Conservation (phyloP, 805 yeast genomes). For the Candida nonsorbophila region DNA sequence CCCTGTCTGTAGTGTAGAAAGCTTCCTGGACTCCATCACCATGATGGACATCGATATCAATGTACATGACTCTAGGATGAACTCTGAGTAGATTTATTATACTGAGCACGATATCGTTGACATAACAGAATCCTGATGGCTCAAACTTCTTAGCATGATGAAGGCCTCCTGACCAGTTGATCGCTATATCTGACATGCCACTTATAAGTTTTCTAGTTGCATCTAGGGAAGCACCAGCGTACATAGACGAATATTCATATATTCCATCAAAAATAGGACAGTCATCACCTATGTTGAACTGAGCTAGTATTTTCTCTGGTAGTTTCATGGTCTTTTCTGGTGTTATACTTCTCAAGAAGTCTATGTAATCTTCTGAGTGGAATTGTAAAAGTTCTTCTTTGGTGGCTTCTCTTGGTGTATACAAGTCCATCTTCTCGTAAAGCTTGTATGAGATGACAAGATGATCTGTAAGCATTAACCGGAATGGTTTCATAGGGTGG, state of each 20-base stretch:
- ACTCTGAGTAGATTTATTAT: constrained; percentile 79
- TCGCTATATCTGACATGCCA: constrained; percentile 89
- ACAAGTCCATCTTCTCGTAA: constrained; percentile 86
- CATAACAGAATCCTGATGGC: constrained; percentile 93
- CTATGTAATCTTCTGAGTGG: constrained; percentile 82
- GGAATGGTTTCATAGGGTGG: constrained; percentile 98
- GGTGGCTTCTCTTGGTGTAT: constrained; percentile 78
- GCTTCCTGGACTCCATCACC: constrained; percentile 99
- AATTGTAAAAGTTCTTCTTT: constrained; percentile 72
- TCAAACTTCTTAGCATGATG: constrained; percentile 95
- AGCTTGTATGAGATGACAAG: constrained; percentile 78
- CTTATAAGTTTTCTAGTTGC: constrained; percentile 82
- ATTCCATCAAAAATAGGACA: constrained; percentile 94
- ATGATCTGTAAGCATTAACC: constrained; percentile 91
- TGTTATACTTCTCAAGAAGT: constrained; percentile 68
- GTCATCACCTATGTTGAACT: constrained; percentile 88
- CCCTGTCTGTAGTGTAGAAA: constrained; percentile 89
- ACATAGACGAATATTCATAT: constrained; percentile 81
- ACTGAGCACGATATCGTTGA: constrained; percentile 89
- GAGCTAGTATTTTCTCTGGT: constrained; percentile 51
- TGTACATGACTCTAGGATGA: constrained; percentile 88
- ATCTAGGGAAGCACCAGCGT: constrained; percentile 92
- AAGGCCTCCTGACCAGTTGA: constrained; percentile 94
- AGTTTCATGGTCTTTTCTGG: constrained; percentile 66
- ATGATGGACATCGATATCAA: constrained; percentile 93